Conservation (phyloP, 2,329 filamentous ascomycete genomes). For the Aspergillus nomiae region DNA sequence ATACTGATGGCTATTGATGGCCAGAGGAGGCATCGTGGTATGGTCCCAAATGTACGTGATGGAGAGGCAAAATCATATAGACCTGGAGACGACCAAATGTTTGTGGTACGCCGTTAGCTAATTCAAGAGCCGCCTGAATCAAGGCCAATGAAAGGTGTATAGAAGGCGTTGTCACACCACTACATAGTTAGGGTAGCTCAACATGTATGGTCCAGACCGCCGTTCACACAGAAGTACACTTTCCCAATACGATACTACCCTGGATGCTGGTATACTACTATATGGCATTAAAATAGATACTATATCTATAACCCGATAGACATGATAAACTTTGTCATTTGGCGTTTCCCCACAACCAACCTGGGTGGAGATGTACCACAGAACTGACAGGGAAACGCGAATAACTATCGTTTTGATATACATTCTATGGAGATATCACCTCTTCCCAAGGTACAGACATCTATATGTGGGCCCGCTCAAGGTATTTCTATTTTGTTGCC, state of each 20-base stretch:
- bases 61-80: background rate
- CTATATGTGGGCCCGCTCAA: background rate
- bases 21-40: background rate
- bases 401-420: fast-evolving
- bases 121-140: background rate
- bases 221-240: too few species aligned
- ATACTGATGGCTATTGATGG: background rate
- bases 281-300: too few species aligned
- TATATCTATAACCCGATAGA: background rate
- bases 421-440: fast-evolving
- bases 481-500: too few species aligned
- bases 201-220: background rate
- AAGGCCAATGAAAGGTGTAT: background rate
- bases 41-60: background rate
- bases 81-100: too few species aligned
- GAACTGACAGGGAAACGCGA: background rate
- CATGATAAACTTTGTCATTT: background rate
- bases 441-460: background rate
- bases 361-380: background rate
- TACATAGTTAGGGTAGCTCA: background rate
- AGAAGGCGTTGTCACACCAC: background rate
- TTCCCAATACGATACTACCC: too few species aligned
- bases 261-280: background rate
- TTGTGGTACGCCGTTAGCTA: background rate
- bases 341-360: background rate